Evolutionary conservation across 768 basidiomycete genomes (phyloP), one percentile per base, ranked within the genome.

Genomic region (Gyrodon lividus): DNA sequence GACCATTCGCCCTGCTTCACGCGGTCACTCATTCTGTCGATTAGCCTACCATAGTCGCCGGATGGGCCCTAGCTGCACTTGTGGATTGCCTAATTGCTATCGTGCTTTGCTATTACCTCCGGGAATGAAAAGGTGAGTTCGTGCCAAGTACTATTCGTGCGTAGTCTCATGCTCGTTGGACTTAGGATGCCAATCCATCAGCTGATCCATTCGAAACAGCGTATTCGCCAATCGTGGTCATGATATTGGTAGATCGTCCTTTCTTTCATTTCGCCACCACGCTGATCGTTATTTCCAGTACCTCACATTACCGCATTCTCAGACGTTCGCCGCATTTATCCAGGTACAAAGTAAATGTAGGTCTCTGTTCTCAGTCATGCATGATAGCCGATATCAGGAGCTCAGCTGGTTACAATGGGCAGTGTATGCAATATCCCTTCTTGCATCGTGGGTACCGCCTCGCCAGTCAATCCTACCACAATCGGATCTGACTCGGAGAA

Each of bases 341-440:
- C 58, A 59, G 26, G 57, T 59, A 17, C 57, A 59, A 19, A 59
- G 57, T 16, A 48, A 54, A 59, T 9, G 58, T 59, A 23, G 38
- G 57, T 50, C 12, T 23, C 6, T 3, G 2, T 22, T 23, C 4
- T 30, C 2, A 30, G 22, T 17, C n/a, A n/a, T n/a, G n/a, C 2
- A 6, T 28, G 26, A 28, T 1, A 28, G 10, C 28, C 28, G 8
- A 28, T 28, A 30, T 33, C 17, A n/a, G 13, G 30, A 23, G 5
- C 14, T 14, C 31, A 13, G 37, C 20, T 34, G 9, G 26, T 26
- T 19, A 23, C 4, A 20, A 2, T 20, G 28, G 3, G 28, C 10
- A 58, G 59, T 61, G 10, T 58, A 61, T 19, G 59, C 52, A 1
- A 38, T 61, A 39, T 61, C 59, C 19, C 43, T 54, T 6, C 39